Evolutionary conservation across 1,284 basidiomycete species (phyloP), one percentile per base, ranked within the genome.

Genomic region (Rugosomyces carneus): DNA sequence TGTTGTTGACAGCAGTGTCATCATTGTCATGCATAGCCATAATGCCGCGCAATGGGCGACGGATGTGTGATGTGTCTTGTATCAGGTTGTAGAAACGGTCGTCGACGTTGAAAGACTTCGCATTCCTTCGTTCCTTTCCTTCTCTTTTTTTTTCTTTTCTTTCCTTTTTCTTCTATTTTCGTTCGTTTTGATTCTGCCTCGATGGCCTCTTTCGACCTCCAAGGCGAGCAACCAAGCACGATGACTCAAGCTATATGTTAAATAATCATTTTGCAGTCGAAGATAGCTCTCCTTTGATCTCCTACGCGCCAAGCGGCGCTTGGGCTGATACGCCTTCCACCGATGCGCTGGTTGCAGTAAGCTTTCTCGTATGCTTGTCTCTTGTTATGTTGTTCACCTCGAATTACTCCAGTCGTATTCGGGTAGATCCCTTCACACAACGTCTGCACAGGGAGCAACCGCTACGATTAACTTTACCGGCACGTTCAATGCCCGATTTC

Each of bases 201-300:
- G 69, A 74, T 76, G 73, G 71, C 69, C 50, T 61, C 61, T 52
- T 69, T 70, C 57, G 68, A 67, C 51, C 52, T 73, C 44, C 66
- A 67, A 49, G 65, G 72, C 72, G 32, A 43, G 63, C 20, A 2
- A 29, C 8, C 42, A 26, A 43, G 19, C 8, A 24, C 18, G n/a
- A n/a, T 11, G n/a, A 1, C 23, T 6, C 19, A 24, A 21, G 7
- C 35, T 37, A 4, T 18, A 19, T 16, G 13, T 43, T 32, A 48
- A 7, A 7, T n/a, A n/a, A 47, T 37, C 19, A 40, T 49, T 37
- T 37, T 19, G 46, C 46, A 74, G 72, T 68, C 46, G 72, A 72
- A 53, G 71, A 72, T 51, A 61, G 64, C 51, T 72, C 72, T 54
- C 72, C 72, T 57, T 61, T 75, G 49, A 66, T 75, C 53, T 55